Conservation (phyloP, 129 eudicot genomes). For the Pittosporum tobira region DNA sequence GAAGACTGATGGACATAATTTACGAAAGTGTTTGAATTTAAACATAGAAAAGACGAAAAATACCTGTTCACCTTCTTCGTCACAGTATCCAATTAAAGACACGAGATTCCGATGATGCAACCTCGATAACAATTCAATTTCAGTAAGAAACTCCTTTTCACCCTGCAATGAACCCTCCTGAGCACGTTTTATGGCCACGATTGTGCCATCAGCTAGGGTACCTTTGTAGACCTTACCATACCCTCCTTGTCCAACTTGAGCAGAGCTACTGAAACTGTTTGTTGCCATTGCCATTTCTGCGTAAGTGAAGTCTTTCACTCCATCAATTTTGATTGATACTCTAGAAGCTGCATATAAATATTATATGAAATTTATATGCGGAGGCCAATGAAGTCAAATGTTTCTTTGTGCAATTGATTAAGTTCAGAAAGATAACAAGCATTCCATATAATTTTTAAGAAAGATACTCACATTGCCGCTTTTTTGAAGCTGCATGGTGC, state of each 20-base stretch:
- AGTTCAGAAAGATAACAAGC: too few species aligned
- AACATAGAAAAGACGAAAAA: background rate
- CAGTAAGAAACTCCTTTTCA: slow-evolving; percentile 70
- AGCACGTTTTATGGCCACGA: slow-evolving; percentile 82
- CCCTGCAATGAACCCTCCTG: slow-evolving; percentile 81
- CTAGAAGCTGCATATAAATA: slow-evolving; percentile 54
- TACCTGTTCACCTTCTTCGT: slow-evolving; percentile 84
- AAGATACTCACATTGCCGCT: slow-evolving; percentile 43
- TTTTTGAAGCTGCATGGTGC: slow-evolving; percentile 34
- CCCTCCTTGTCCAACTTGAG: slow-evolving; percentile 74
- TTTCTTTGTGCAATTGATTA: too few species aligned
- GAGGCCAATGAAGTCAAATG: too few species aligned
- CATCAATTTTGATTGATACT: slow-evolving; percentile 58
- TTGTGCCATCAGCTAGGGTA: slow-evolving; percentile 46
- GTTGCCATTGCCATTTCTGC: slow-evolving; percentile 63
- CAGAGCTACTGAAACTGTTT: slow-evolving; percentile 33
- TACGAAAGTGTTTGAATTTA: background rate
- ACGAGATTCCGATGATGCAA: slow-evolving; percentile 75
- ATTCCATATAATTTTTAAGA: too few species aligned
- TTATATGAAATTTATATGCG: too few species aligned
- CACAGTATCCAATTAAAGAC: slow-evolving; percentile 69
- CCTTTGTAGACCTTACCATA: slow-evolving; percentile 82
- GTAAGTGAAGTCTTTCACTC: slow-evolving; percentile 61
- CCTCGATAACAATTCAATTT: slow-evolving; percentile 71
- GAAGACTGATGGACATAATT: background rate